Evolutionary conservation across 139 green algal genomes (phyloP).

Genomic region (Picochlorum sp.): DNA sequence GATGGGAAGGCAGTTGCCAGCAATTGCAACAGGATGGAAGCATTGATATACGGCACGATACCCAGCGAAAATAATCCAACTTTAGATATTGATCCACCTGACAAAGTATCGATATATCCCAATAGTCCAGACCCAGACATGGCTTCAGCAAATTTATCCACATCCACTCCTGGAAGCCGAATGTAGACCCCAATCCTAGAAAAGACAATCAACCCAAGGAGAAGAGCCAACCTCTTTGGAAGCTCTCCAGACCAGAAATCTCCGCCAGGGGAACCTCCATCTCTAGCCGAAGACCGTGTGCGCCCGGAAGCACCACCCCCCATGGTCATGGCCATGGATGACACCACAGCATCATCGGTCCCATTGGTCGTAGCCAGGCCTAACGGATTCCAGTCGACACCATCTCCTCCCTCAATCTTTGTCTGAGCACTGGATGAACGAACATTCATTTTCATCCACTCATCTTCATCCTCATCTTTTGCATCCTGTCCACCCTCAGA

Average conservation of each 20-base stretch:
- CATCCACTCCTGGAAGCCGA: slow-evolving; percentile 80
- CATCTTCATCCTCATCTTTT: too few species aligned
- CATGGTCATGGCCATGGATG: too few species aligned
- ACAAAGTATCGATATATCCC: slow-evolving; percentile 89
- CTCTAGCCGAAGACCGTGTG: neutral
- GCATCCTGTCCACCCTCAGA: too few species aligned
- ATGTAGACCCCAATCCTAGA: slow-evolving; percentile 89
- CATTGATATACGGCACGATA: slow-evolving; percentile 99
- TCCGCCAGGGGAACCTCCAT: neutral
- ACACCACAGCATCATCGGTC: too few species aligned
- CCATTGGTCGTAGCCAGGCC: too few species aligned
- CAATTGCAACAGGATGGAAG: slow-evolving; percentile 90
- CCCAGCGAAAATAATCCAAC: slow-evolving; percentile 96
- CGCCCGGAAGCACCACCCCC: neutral
- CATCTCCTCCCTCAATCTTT: too few species aligned
- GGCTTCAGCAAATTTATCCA: slow-evolving; percentile 63
- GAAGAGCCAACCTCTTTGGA: slow-evolving; percentile 57
- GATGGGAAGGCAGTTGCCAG: slow-evolving; percentile 72
- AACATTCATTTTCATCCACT: too few species aligned
- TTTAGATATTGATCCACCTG: slow-evolving; percentile 60
- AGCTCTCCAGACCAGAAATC: slow-evolving; percentile 59
- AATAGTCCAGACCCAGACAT: slow-evolving; percentile 67
- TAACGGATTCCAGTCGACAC: too few species aligned
- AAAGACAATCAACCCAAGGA: slow-evolving; percentile 77
- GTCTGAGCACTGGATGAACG: too few species aligned